These are phyloP conservation scores for Mycena olivaceomarginata DNA, from an alignment of 768 basidiomycete genomes.

Conservation along the genomic window DNA sequence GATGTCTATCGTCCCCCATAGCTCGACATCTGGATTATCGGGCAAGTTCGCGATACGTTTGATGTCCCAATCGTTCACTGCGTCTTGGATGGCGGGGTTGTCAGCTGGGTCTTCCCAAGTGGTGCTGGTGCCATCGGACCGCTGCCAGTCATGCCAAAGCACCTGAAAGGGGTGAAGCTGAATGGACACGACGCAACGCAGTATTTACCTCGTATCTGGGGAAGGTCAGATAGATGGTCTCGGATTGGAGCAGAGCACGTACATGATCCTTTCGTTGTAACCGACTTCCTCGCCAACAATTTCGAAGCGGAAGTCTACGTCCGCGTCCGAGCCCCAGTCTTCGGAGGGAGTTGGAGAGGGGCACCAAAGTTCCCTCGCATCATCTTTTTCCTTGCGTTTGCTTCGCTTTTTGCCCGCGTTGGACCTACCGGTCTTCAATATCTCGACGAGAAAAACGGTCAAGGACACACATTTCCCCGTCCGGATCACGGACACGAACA, in stretches of 20 bases:
- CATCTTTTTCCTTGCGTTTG: no score
- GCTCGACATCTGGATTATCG: background rate
- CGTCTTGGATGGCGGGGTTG: conserved; percentile 6
- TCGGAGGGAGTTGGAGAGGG: no score
- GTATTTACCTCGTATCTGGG: conserved; percentile 28
- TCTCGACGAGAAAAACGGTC: no score
- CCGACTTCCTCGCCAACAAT: conserved; percentile 36
- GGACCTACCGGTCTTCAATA: no score
- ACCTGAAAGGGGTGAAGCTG: conserved; percentile 20
- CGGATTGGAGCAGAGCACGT: background rate
- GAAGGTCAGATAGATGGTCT: background rate
- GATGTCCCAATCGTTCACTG: background rate
- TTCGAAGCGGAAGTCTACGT: no score
- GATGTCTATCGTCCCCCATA: conserved; percentile 36
- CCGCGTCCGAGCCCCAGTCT: no score
- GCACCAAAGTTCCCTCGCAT: no score
- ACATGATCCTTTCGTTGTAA: conserved; percentile 15
- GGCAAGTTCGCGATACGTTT: background rate
- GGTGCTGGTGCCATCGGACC: conserved; percentile 34
- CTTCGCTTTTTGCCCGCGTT: no score
- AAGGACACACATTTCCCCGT: no score
- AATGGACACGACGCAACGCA: no score
- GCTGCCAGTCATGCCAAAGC: conserved; percentile 26
- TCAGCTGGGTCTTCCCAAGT: conserved; percentile 31
- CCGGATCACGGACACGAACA: no score